Percentiles rank a stretch among this genome's conserved stretches.
Evolutionary conservation across 768 basidiomycete species (phyloP).

Genomic region (Suillus cothurnatus): DNA sequence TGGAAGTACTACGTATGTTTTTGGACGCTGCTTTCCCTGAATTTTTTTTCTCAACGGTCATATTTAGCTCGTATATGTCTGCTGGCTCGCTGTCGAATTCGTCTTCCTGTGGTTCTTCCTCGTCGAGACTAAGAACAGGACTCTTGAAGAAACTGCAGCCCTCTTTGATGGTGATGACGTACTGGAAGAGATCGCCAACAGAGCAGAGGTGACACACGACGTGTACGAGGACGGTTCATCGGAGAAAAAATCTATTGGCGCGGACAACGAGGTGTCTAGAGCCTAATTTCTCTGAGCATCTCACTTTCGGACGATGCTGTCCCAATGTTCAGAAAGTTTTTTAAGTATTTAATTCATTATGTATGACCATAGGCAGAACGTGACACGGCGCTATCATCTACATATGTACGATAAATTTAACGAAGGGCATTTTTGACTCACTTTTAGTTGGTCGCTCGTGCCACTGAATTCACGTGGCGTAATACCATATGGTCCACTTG

Average conservation of each 20-base stretch:
- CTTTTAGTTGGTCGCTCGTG: background rate
- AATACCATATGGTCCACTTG: background rate
- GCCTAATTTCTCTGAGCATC: background rate
- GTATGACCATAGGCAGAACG: constrained; percentile 6
- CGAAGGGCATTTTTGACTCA: background rate
- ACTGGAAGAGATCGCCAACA: constrained; percentile 36
- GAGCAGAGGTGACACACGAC: constrained; percentile 22
- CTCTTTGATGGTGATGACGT: constrained; percentile 75
- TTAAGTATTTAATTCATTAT: constrained; percentile 4
- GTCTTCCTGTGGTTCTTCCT: constrained; percentile 68
- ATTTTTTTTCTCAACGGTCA: constrained; percentile 1
- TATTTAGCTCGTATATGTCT: constrained; percentile 62
- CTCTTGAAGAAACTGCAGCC: constrained; percentile 81
- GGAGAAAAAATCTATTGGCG: constrained; percentile 24
- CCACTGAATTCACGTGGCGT: background rate
- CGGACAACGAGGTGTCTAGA: constrained; percentile 3
- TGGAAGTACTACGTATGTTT: constrained; percentile 77
- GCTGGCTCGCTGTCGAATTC: constrained; percentile 68
- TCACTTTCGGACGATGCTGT: background rate
- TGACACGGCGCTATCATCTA: background rate
- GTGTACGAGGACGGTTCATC: constrained; percentile 17
- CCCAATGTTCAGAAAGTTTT: background rate
- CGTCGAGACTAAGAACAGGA: constrained; percentile 71
- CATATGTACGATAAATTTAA: constrained; percentile 9
- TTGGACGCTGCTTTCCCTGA: background rate